phyloP scores from a whole-genome alignment of 2,329 filamentous ascomycete species.

The Alternaria arbusti region DNA sequence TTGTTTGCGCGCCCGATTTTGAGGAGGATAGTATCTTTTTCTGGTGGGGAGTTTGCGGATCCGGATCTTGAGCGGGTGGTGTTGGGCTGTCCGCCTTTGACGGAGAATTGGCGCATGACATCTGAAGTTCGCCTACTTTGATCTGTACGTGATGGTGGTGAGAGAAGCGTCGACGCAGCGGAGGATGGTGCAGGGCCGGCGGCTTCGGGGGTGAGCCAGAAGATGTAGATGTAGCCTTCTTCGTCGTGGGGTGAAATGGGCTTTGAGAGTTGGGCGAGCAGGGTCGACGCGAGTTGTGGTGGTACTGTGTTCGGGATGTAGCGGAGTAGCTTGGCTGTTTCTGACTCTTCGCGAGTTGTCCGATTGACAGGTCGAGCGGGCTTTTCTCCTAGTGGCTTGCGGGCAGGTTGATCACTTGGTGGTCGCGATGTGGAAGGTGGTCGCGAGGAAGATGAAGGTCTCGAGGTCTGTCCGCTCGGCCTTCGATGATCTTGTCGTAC shows the following conservation, averaged over 20 bases:
- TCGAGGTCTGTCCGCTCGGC: background rate
- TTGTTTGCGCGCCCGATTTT: constrained; percentile 76
- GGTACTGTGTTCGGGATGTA: constrained; percentile 73
- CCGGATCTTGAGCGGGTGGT: background rate
- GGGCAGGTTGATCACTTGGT: constrained; percentile 22
- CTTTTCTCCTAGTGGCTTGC: constrained; percentile 37
- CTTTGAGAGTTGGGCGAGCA: constrained; percentile 79
- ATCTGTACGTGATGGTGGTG: constrained; percentile 56
- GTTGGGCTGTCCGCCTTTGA: constrained; percentile 19
- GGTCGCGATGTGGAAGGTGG: constrained; percentile 12
- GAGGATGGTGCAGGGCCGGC: constrained; percentile 61
- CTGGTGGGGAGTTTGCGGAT: background rate
- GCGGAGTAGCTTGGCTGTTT: constrained; percentile 60
- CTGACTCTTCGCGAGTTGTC: constrained; percentile 18
- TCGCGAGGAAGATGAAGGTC: constrained; percentile 1
- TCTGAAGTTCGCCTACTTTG: constrained; percentile 41
- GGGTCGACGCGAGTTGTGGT: constrained; percentile 70
- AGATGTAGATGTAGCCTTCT: constrained; percentile 94
- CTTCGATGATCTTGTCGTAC: constrained; percentile 8
- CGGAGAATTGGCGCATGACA: constrained; percentile 42
- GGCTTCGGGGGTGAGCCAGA: constrained; percentile 81
- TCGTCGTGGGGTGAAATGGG: constrained; percentile 77
- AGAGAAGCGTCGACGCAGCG: constrained; percentile 53
- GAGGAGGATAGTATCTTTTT: constrained; percentile 66
- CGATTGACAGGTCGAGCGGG: constrained; percentile 32